Conservation (phyloP, 1,139 yeast genomes). For the Lodderomyces theae region DNA sequence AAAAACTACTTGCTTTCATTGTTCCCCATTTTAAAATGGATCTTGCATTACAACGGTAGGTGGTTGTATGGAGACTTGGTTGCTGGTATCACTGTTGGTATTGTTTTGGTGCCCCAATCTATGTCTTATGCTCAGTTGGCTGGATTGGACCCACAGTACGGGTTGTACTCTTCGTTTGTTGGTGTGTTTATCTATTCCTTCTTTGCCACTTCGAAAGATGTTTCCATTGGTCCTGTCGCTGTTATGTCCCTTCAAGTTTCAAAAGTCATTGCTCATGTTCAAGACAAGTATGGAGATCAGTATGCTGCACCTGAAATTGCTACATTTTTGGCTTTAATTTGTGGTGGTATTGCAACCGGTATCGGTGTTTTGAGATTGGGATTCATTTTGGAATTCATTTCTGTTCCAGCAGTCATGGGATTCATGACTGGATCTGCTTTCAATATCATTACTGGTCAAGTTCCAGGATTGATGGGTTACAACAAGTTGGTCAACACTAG, state of each 20-base stretch:
- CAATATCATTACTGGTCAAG: conserved; percentile 77
- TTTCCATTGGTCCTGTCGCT: conserved; percentile 95
- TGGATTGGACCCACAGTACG: conserved; percentile 75
- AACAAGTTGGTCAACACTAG: conserved; percentile 66
- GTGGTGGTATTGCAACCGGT: conserved; percentile 83
- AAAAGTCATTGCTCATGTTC: conserved; percentile 69
- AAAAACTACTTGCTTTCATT: conserved; percentile 55
- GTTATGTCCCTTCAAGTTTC: conserved; percentile 90
- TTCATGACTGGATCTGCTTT: conserved; percentile 95
- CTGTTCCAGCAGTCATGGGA: conserved; percentile 91
- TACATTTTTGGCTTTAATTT: conserved; percentile 70
- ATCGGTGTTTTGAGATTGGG: conserved; percentile 83
- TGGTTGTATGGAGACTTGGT: conserved; percentile 85
- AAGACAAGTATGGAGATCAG: conserved; percentile 32
- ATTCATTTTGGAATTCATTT: conserved; percentile 82
- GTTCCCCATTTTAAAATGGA: conserved; percentile 81
- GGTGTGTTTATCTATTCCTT: conserved; percentile 87
- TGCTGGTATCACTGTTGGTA: conserved; percentile 92
- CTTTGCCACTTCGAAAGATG: conserved; percentile 94
- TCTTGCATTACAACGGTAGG: conserved; percentile 70
- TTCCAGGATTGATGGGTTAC: conserved; percentile 84
- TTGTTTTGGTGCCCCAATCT: conserved; percentile 90
- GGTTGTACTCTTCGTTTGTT: conserved; percentile 86
- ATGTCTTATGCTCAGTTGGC: conserved; percentile 95
- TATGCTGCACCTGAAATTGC: conserved; percentile 69